These are phyloP conservation scores for Penicillium silybi DNA, from an alignment of 495 filamentous ascomycete species.

Conservation along the genomic window DNA sequence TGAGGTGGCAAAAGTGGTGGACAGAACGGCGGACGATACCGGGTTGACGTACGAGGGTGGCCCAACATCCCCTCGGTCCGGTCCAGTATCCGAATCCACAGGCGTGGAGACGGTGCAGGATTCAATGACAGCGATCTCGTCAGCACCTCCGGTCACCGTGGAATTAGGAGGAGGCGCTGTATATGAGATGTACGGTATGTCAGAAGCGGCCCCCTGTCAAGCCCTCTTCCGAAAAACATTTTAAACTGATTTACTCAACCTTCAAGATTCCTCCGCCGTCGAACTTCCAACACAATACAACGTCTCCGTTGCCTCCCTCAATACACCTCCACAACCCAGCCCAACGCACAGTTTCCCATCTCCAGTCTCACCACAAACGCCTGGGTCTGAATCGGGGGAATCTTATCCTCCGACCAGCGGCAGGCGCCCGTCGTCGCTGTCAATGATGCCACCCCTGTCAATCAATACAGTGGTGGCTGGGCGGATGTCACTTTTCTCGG, in stretches of 20 bases:
- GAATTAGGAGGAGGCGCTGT: slow-evolving; percentile 20
- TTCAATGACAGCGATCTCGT: slow-evolving; percentile 21
- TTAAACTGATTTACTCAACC: background rate
- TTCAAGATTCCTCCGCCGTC: slow-evolving; percentile 16
- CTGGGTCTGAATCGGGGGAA: background rate
- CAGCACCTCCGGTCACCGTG: slow-evolving; percentile 13
- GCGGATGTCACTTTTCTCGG: slow-evolving; percentile 11
- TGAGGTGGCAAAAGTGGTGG: background rate
- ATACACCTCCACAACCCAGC: background rate
- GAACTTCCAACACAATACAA: slow-evolving; percentile 18
- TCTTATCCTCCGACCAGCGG: background rate
- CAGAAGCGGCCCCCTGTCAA: background rate
- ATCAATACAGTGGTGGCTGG: slow-evolving; percentile 16
- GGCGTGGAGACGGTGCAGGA: slow-evolving; percentile 9
- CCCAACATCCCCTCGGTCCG: slow-evolving; percentile 6
- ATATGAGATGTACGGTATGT: slow-evolving; percentile 22
- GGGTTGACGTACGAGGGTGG: slow-evolving; percentile 14
- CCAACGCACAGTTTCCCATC: background rate
- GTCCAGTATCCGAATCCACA: slow-evolving; percentile 11
- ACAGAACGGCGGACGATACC: slow-evolving; percentile 1
- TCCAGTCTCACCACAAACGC: background rate
- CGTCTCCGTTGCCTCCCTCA: background rate
- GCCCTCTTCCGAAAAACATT: too few relatives aligned
- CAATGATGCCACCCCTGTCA: slow-evolving; percentile 4
- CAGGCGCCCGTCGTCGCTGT: slow-evolving; percentile 7